Evolutionary conservation across 768 basidiomycete species (phyloP), one percentile per base, ranked within the genome.

Genomic region (Hypsizygus marmoreus): DNA sequence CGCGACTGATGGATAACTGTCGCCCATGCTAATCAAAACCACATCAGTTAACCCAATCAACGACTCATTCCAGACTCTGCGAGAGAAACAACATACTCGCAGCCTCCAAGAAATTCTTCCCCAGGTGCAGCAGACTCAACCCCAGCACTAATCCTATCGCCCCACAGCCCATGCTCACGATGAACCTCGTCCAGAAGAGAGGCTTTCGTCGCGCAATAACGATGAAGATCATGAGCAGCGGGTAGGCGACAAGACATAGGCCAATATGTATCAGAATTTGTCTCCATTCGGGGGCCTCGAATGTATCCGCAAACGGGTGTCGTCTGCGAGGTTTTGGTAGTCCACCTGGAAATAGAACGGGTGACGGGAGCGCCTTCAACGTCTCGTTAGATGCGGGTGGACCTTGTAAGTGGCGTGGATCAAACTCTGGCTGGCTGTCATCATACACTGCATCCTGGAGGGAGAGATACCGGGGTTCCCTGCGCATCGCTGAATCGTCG

Each of bases 1-100:
- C 58, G 59, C 20, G 71, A 72, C 49, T 69, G 69, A 35, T 75
- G 71, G 11, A 75, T 72, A 9, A 75, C 51, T 3, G 72, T 75
- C 3, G 72, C 72, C 72, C 73, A 75, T 2, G 69, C 72, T 75
- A 31, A 43, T 36, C 26, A 44, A 42, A 20, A 25, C 17, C 13
- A 8, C 9, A 34, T 33, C 37, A 17, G 25, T 25, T n/a, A 11
- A 37, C 8, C 6, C 12, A 36, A 42, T 20, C 11, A 28, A 7
- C 6, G 25, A 19, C 30, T 28, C 1, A 17, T 17, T 29, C 3
- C 19, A 13, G 16, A 13, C 33, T 28, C 4, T 8, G 14, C 23
- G n/a, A n/a, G n/a, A n/a, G n/a, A n/a, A 40, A 45, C 31, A 34
- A 62, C 66, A 20, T 44, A 75, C 73, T 64, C 16, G 69, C 60